Evolutionary conservation across 2,329 filamentous ascomycete species (phyloP).

Genomic region (Tolypocladium ophioglossoides): DNA sequence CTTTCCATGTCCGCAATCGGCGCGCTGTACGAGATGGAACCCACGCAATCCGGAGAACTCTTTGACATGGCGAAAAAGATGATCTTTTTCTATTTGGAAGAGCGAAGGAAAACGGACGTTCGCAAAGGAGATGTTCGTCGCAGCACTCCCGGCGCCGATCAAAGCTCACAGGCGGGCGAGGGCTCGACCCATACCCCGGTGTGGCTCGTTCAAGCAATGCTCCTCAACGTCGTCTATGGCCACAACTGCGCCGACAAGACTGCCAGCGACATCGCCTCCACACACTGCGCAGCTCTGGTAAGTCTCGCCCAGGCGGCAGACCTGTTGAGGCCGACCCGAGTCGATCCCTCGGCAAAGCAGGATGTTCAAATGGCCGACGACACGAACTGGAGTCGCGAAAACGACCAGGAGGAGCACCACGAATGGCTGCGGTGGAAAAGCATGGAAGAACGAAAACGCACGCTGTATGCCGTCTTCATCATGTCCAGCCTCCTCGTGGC

Average conservation of each 20-base stretch:
- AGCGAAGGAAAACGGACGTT: constrained; percentile 77
- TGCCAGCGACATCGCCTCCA: constrained; percentile 83
- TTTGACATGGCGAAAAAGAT: constrained; percentile 93
- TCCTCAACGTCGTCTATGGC: constrained; percentile 90
- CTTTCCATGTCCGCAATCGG: constrained; percentile 73
- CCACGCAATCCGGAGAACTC: constrained; percentile 66
- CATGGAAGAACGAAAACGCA: constrained; percentile 83
- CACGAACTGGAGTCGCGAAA: constrained; percentile 32
- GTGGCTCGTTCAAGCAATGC: constrained; percentile 95
- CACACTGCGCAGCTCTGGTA: constrained; percentile 82
- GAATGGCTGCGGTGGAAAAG: constrained; percentile 81
- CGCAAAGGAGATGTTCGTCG: constrained; percentile 49
- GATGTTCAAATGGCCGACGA: constrained; percentile 50
- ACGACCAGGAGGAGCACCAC: constrained; percentile 39
- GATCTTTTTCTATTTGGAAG: constrained; percentile 87
- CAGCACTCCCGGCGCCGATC: constrained; percentile 35
- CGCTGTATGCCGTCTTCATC: constrained; percentile 82
- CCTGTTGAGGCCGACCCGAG: constrained; percentile 39
- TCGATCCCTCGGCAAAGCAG: constrained; percentile 34
- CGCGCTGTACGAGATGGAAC: constrained; percentile 79
- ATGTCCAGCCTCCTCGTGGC: constrained; percentile 85
- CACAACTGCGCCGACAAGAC: constrained; percentile 90
- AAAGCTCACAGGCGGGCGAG: constrained; percentile 40
- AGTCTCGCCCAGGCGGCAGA: constrained; percentile 87
- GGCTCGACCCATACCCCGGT: constrained; percentile 66